phyloP scores from a whole-genome alignment of 805 yeast species.

The Metschnikowia drakensbergensis region DNA sequence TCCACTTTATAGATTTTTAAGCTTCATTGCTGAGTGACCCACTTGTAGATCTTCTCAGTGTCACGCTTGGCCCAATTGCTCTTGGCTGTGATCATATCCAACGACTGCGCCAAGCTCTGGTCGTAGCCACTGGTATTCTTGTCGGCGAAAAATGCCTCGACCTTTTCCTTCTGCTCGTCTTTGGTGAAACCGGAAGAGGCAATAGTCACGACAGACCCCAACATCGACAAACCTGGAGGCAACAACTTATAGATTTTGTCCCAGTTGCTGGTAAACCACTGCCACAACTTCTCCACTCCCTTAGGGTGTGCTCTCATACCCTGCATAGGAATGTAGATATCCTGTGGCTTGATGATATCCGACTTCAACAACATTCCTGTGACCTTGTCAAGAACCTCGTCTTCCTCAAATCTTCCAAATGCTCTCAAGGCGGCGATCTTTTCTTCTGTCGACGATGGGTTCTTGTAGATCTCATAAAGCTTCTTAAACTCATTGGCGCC shows the following conservation, averaged over 20 bases:
- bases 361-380: conserved; percentile 50
- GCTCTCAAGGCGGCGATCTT: conserved; percentile 65
- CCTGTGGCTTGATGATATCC: conserved; percentile 63
- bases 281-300: conserved; percentile 70
- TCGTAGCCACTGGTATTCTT: conserved; percentile 62
- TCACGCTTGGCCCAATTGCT: conserved; percentile 60
- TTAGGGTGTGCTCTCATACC: conserved; percentile 60
- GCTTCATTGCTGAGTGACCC: conserved; percentile 36
- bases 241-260: conserved; percentile 58
- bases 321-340: conserved; percentile 70
- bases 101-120: conserved; percentile 60
- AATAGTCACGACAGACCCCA: conserved; percentile 67
- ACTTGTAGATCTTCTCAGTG: conserved; percentile 39
- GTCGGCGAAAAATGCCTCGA: conserved; percentile 47
- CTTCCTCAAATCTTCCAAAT: conserved; percentile 59
- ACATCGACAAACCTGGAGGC: conserved; percentile 80
- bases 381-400: conserved; percentile 52
- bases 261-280: conserved; percentile 74
- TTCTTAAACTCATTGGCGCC: conserved; percentile 59
- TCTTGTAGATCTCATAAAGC: conserved; percentile 55
- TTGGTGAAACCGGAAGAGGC: conserved; percentile 61
- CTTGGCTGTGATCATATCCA: conserved; percentile 56
- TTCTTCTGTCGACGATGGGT: conserved; percentile 61
- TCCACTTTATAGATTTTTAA: too few relatives aligned
- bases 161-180: conserved; percentile 47